Percentiles rank a stretch among this genome's conserved stretches.
Conservation (phyloP, 2,329 filamentous ascomycete genomes). For the Penicillium janthinellum region DNA sequence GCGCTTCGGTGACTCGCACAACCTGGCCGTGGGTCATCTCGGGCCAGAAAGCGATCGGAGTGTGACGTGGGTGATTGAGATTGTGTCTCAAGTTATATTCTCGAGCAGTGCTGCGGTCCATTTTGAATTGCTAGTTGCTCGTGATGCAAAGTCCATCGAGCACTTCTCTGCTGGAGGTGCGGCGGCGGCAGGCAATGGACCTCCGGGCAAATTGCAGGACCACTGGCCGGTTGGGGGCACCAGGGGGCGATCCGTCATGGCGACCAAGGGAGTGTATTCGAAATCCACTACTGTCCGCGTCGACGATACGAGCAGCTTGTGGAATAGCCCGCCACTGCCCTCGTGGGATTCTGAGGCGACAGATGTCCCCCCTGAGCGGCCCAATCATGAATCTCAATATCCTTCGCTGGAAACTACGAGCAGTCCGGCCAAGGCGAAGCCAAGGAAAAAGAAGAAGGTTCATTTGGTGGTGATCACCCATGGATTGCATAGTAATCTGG, state of each 20-base stretch:
- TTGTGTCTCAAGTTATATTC: constrained; percentile 91
- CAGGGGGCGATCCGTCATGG: constrained; percentile 57
- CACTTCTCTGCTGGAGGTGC: constrained; percentile 60
- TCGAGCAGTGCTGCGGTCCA: constrained; percentile 83
- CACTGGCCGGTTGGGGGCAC: constrained; percentile 64
- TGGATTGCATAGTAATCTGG: constrained; percentile 91
- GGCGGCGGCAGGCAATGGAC: constrained; percentile 50
- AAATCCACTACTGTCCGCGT: constrained; percentile 75
- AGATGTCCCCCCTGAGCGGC: constrained; percentile 6
- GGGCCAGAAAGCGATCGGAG: constrained; percentile 51
- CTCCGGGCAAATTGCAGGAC: constrained; percentile 73
- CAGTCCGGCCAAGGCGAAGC: constrained; percentile 13
- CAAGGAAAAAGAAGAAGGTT: constrained; percentile 57
- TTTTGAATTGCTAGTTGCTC: constrained; percentile 82
- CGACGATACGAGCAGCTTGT: constrained; percentile 85
- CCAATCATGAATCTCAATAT: background rate
- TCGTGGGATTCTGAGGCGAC: constrained; percentile 35
- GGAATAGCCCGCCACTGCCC: constrained; percentile 88
- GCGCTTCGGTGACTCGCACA: constrained; percentile 54
- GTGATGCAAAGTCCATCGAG: constrained; percentile 80
- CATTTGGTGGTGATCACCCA: constrained; percentile 93
- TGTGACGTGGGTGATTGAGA: constrained; percentile 85
- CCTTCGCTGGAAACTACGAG: constrained; percentile 1
- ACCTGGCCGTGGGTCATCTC: constrained; percentile 48
- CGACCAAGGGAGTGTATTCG: constrained; percentile 78